Evolutionary conservation across 306 rosid genomes (phyloP).

Genomic region (Phaseolus lunatus): DNA sequence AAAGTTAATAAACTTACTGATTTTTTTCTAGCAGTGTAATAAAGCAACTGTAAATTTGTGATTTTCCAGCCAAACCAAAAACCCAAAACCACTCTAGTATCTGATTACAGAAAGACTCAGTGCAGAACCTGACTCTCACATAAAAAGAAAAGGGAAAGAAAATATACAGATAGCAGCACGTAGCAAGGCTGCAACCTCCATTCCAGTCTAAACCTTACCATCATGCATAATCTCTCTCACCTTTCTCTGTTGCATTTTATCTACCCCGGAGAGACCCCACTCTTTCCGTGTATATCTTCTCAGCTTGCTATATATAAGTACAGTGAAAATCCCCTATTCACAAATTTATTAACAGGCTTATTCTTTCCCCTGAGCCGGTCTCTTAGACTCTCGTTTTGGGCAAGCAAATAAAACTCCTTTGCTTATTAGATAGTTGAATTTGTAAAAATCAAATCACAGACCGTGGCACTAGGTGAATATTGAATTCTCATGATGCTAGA

Average conservation of each 20-base stretch:
- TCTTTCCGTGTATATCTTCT: neutral
- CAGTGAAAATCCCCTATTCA: neutral
- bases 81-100: neutral
- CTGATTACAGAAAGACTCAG: neutral
- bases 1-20: conserved; percentile 14
- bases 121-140: no score
- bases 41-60: neutral
- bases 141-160: no score
- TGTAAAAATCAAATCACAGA: conserved; percentile 2
- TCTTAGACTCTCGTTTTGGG: conserved; percentile 2
- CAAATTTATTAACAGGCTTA: neutral
- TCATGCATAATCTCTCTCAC: neutral
- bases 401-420: conserved; percentile 2
- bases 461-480: conserved; percentile 19
- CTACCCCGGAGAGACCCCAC: neutral
- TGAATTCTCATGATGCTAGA: conserved; percentile 33
- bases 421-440: conserved; percentile 21
- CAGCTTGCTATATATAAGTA: neutral
- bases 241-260: neutral
- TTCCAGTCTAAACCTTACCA: neutral
- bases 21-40: conserved; percentile 28
- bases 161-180: neutral
- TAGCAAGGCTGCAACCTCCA: conserved; percentile 1
- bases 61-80: conserved; percentile 15
- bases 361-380: neutral